Conservation (phyloP, 192 early-diverging fungal genomes). For the Chytriomyces confervae region DNA sequence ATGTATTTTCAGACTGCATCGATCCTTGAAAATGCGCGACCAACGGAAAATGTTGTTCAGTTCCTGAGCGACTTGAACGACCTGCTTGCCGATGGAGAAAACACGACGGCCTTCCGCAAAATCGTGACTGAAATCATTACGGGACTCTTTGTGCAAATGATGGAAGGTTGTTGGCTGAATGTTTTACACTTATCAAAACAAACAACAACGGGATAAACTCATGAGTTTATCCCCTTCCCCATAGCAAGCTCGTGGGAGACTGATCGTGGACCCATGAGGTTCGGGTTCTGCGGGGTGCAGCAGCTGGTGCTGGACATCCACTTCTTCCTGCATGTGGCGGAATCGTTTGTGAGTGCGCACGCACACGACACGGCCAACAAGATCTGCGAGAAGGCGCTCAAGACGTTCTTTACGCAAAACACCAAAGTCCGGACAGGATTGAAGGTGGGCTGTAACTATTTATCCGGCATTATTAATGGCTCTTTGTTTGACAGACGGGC, state of each 20-base stretch:
- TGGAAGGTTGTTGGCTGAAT: slow-evolving; percentile 1
- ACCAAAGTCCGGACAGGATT: slow-evolving; percentile 39
- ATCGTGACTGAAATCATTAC: slow-evolving; percentile 18
- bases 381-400: slow-evolving; percentile 57
- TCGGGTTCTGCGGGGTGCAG: slow-evolving; percentile 64
- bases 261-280: slow-evolving; percentile 37
- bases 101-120: slow-evolving; percentile 21
- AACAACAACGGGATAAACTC: not conserved
- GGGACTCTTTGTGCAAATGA: slow-evolving; percentile 22
- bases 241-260: slow-evolving; percentile 40
- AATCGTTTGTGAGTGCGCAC: slow-evolving; percentile 44
- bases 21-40: slow-evolving; percentile 48
- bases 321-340: slow-evolving; percentile 51
- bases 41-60: slow-evolving; percentile 46
- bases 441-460: slow-evolving; percentile 45
- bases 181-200: not conserved
- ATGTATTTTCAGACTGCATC: slow-evolving; percentile 36
- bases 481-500: slow-evolving; percentile 39
- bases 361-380: slow-evolving; percentile 51
- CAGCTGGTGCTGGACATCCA: slow-evolving; percentile 64
- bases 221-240: not conserved
- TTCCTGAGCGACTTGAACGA: slow-evolving; percentile 24
- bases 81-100: slow-evolving; percentile 12
- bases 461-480: slow-evolving; percentile 31
- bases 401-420: slow-evolving; percentile 53